Evolutionary conservation across 2,329 filamentous ascomycete species (phyloP), one percentile per base, ranked within the genome.

Genomic region (Ophiostoma australiae): DNA sequence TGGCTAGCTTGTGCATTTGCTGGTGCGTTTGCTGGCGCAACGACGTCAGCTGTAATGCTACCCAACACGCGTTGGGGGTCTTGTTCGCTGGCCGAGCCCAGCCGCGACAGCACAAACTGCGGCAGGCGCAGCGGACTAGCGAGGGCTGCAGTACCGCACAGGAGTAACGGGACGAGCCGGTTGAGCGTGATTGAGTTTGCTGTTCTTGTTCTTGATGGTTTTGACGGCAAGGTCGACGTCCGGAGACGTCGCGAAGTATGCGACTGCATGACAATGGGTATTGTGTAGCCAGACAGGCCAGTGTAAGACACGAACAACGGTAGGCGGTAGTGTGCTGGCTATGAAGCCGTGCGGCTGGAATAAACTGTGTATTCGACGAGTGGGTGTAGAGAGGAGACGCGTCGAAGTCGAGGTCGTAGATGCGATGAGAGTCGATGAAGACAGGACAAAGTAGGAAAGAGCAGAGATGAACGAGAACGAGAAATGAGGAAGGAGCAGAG

Each of bases 131-230:
- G 66, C 41, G 76, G 76, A 58, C 75, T 75, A 70, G 76, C 77
- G 69, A 76, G 74, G 75, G 77, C 77, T 23, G 63, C 63, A 39
- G 74, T 76, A 77, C 76, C 73, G 75, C 75, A 78, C 73, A 79
- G 39, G 20, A 72, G 69, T 35, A 69, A 41, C 10, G 69, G 66
- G 23, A 69, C 35, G 15, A 71, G 68, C 3, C 63, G 61, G 41
- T 35, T 23, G 20, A 66, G 63, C 2, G 33, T 39, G 33, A 66
- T 23, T 41, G 35, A 58, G 13, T 65, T 65, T 20, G 67, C 35
- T n/a, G 63, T 58, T 58, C 39, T 39, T 33, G 66, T 44, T 15
- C 31, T 23, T 37, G 20, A 17, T 8, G 48, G 8, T 58, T 3
- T 58, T 11, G 52, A 58, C 5, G 35, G 23, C 23, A 4, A 13